These are phyloP conservation scores for Fusarium napiforme DNA, from an alignment of 2,329 filamentous ascomycete genomes.

Conservation along the genomic window DNA sequence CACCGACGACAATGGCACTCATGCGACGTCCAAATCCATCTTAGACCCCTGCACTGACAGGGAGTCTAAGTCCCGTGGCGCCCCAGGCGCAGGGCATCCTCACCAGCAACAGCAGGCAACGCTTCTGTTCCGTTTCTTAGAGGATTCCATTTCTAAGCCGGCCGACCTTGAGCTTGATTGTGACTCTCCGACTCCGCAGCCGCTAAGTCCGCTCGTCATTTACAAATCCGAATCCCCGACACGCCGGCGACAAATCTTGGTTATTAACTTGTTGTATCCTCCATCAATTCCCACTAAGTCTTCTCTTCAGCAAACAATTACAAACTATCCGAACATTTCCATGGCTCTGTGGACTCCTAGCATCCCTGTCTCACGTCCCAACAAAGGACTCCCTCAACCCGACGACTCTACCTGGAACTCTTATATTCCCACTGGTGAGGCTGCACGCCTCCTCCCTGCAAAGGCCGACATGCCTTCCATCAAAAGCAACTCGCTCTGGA, in stretches of 20 bases:
- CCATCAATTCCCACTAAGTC: slow-evolving; percentile 6
- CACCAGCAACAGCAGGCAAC: slow-evolving; percentile 19
- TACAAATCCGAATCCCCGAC: slow-evolving; percentile 38
- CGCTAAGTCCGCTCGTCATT: slow-evolving; percentile 34
- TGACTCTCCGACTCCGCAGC: slow-evolving; percentile 25
- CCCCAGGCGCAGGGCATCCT: slow-evolving; percentile 25
- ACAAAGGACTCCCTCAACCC: slow-evolving; percentile 51
- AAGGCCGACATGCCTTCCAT: slow-evolving; percentile 46
- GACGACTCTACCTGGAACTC: slow-evolving; percentile 51
- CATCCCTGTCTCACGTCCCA: slow-evolving; percentile 33
- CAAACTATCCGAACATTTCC: slow-evolving; percentile 9
- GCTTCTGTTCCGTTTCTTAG: slow-evolving; percentile 29
- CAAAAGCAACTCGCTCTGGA: slow-evolving; percentile 54
- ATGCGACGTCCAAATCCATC: slow-evolving; percentile 37
- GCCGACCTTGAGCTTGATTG: slow-evolving; percentile 15
- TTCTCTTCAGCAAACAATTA: slow-evolving; percentile 23
- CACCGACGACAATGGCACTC: slow-evolving; percentile 24
- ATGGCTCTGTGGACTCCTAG: slow-evolving; percentile 45
- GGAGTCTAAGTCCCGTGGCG: slow-evolving; percentile 28
- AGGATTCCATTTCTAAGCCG: slow-evolving; percentile 38
- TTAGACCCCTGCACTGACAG: slow-evolving; percentile 29
- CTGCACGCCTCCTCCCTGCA: slow-evolving; percentile 46
- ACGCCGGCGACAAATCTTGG: slow-evolving; percentile 19
- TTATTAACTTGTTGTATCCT: slow-evolving; percentile 16
- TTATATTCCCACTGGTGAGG: slow-evolving; percentile 46